A percentile compares a stretch with the other conserved stretches of the same genome.
phyloP scores from a whole-genome alignment of 2,329 filamentous ascomycete genomes.

The Phyllosticta capitalensis region DNA sequence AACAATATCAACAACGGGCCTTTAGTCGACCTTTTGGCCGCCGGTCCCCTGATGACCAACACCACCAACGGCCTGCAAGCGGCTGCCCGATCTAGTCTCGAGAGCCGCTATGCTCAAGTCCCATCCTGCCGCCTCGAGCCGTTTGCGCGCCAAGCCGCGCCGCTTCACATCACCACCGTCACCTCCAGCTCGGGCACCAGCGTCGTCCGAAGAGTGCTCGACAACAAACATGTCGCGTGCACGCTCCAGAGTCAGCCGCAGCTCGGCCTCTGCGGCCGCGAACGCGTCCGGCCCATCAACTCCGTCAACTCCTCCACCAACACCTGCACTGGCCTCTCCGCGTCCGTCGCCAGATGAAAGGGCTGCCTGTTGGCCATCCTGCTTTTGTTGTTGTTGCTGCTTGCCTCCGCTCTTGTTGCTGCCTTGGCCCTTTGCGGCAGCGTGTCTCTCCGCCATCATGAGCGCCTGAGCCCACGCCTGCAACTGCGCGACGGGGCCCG shows the following conservation, averaged over 20 bases:
- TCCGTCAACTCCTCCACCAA: background rate
- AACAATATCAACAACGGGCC: no score
- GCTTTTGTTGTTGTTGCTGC: background rate
- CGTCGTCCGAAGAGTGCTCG: conserved; percentile 25
- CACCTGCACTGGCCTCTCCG: background rate
- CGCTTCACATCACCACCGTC: background rate
- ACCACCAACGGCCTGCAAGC: background rate
- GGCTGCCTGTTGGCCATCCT: background rate
- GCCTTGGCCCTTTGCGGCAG: background rate
- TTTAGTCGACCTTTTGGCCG: no score
- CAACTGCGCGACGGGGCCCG: conserved; percentile 42
- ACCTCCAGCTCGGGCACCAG: conserved; percentile 14
- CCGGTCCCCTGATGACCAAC: no score
- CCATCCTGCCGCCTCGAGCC: conserved; percentile 46
- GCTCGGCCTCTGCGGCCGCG: conserved; percentile 7
- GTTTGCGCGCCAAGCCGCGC: background rate
- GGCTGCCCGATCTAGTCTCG: conserved; percentile 51
- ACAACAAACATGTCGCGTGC: conserved; percentile 35
- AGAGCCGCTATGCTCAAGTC: conserved; percentile 54
- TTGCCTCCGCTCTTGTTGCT: no score
- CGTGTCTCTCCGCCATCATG: conserved; percentile 28
- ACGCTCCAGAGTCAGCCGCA: conserved; percentile 26
- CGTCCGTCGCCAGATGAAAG: background rate
- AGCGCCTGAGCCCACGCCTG: conserved; percentile 56
- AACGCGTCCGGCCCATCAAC: background rate